Percentiles rank a stretch among this genome's conserved stretches.
These are phyloP conservation scores for Solanum ossicruentum DNA, from an alignment of 257 asterid species.

Conservation along the genomic window DNA sequence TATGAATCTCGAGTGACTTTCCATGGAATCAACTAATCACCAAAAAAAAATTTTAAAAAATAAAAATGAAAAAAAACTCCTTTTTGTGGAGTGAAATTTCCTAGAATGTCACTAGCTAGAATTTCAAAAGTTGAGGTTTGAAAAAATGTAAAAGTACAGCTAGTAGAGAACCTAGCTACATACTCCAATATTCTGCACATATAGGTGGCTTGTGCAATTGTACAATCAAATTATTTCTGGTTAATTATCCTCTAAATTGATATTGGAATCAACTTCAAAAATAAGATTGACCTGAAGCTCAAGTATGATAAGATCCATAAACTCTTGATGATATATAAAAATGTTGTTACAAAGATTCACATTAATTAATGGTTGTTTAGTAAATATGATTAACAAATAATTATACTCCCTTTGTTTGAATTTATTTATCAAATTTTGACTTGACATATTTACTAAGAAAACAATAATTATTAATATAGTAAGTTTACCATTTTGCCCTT, in stretches of 20 bases:
- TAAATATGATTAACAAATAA: neutral
- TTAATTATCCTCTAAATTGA: neutral
- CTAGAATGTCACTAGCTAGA: neutral
- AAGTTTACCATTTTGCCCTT: too few species aligned
- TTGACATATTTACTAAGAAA: too few species aligned
- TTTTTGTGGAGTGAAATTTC: neutral
- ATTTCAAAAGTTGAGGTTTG: neutral
- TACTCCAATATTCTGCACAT: neutral
- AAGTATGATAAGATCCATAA: neutral
- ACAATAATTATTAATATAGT: too few species aligned
- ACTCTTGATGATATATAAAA: neutral
- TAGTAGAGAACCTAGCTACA: neutral
- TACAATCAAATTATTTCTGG: neutral
- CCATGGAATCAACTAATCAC: neutral
- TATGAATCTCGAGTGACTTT: neutral
- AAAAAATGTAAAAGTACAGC: neutral
- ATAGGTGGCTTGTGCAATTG: neutral
- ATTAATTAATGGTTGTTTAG: neutral
- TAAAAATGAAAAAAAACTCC: too few species aligned
- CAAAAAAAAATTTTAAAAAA: too few species aligned
- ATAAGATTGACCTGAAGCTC: neutral
- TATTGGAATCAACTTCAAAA: neutral
- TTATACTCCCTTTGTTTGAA: too few species aligned
- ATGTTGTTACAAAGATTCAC: neutral
- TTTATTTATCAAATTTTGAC: too few species aligned